A percentile compares a stretch with the other conserved stretches of the same genome.
phyloP scores from a whole-genome alignment of 2,329 filamentous ascomycete species.

The Fusarium vanettenii region DNA sequence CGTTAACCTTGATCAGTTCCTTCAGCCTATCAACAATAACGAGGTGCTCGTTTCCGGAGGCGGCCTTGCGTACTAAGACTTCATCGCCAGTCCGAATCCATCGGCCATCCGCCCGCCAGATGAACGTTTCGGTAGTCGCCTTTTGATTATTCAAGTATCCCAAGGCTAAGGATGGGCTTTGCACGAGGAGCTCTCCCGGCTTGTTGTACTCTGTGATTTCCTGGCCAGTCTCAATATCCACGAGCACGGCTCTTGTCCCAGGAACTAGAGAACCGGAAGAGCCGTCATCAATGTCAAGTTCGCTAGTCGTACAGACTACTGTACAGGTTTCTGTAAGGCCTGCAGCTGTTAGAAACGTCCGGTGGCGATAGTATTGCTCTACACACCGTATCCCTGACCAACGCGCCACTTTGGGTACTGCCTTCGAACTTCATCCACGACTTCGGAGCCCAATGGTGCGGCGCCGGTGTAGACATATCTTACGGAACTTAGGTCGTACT shows the following conservation, averaged over 20 bases:
- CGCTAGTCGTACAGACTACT: conserved; percentile 70
- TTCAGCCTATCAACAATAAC: conserved; percentile 40
- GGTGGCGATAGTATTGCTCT: too few relatives aligned
- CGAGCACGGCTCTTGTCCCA: conserved; percentile 71
- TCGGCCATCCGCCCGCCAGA: conserved; percentile 17
- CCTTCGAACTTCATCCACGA: not conserved
- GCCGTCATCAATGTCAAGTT: conserved; percentile 75
- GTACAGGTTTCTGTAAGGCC: conserved; percentile 79
- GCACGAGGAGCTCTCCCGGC: conserved; percentile 82
- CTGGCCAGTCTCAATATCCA: conserved; percentile 72
- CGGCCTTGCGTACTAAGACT: conserved; percentile 72
- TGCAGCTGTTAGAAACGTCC: not conserved
- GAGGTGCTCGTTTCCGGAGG: conserved; percentile 48
- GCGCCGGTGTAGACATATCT: not conserved
- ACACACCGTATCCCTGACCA: not conserved
- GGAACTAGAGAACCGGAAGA: conserved; percentile 79
- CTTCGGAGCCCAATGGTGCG: not conserved
- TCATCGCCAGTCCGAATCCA: conserved; percentile 46
- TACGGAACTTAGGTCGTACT: not conserved
- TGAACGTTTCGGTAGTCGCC: conserved; percentile 33
- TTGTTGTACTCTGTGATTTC: conserved; percentile 74
- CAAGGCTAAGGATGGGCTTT: conserved; percentile 76
- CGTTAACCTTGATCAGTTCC: conserved; percentile 68
- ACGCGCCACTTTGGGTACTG: not conserved
- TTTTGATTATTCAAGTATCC: conserved; percentile 86